phyloP scores from a whole-genome alignment of 163 green algal genomes.

The Chloromonas sp. region DNA sequence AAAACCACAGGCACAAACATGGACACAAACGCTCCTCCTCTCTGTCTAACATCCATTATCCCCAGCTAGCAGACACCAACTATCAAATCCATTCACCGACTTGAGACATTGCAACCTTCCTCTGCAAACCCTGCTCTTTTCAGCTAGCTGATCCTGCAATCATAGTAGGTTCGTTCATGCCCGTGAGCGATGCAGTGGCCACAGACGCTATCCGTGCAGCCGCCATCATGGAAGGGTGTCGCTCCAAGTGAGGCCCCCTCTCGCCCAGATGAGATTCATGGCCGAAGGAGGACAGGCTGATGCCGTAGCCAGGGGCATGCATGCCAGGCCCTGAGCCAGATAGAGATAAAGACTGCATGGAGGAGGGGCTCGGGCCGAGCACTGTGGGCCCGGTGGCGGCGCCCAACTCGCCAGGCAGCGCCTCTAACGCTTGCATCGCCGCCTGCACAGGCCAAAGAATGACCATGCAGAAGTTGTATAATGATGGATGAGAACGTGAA shows the following conservation, averaged over 20 bases:
- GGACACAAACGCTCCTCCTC: too few relatives aligned
- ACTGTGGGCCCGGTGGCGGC: background rate
- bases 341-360: background rate
- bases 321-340: background rate
- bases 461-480: background rate
- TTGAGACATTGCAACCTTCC: too few relatives aligned
- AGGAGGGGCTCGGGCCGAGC: background rate
- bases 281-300: background rate
- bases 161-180: background rate
- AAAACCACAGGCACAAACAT: too few relatives aligned
- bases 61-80: too few relatives aligned
- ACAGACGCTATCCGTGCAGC: conserved; percentile 8
- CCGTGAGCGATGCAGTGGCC: conserved; percentile 11
- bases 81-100: too few relatives aligned
- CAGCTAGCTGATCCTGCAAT: background rate
- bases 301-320: too few relatives aligned
- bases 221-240: conserved; percentile 1
- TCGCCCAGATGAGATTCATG: background rate
- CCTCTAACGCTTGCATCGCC: conserved; percentile 34
- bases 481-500: too few relatives aligned
- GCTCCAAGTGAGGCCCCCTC: conserved; percentile 1
- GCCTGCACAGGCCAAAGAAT: conserved; percentile 3
- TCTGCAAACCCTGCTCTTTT: too few relatives aligned
- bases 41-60: too few relatives aligned
- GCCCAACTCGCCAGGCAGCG: conserved; percentile 32